Evolutionary conservation across 306 rosid species (phyloP).

Genomic region (Sophora flavescens): DNA sequence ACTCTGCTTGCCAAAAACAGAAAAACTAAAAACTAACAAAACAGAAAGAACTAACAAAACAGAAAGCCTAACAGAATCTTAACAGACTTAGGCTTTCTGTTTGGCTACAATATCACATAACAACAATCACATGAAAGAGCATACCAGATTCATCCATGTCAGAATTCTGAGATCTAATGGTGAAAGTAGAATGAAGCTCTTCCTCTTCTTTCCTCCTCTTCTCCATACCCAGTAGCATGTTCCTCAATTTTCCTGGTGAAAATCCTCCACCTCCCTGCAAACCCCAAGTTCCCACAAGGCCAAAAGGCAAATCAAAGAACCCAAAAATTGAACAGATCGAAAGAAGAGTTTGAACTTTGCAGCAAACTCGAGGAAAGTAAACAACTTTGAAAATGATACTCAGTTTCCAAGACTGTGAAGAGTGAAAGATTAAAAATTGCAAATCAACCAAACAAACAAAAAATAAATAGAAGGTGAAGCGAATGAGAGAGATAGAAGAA

Average conservation of each 20-base stretch:
- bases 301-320: constrained; percentile 29
- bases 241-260: constrained; percentile 91
- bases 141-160: constrained; percentile 79
- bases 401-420: constrained; percentile 6
- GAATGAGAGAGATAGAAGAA: constrained; percentile 41
- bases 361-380: constrained; percentile 38
- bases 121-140: constrained; percentile 35
- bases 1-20: too few species aligned
- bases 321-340: constrained; percentile 48
- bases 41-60: too few species aligned
- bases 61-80: too few species aligned
- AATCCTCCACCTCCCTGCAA: constrained; percentile 86
- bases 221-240: constrained; percentile 85
- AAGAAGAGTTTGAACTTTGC: constrained; percentile 40
- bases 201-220: constrained; percentile 81
- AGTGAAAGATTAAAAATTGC: constrained; percentile 23
- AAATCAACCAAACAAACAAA: constrained; percentile 1
- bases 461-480: background rate
- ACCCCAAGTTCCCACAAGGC: constrained; percentile 39
- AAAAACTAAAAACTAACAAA: too few species aligned
- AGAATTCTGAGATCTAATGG: constrained; percentile 71
- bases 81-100: too few species aligned
- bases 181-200: constrained; percentile 66
- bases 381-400: constrained; percentile 32
- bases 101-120: too few species aligned